Percentiles rank a stretch among this genome's conserved stretches.
phyloP scores from a whole-genome alignment of 1,284 basidiomycete species.

The Schizophyllum commune region DNA sequence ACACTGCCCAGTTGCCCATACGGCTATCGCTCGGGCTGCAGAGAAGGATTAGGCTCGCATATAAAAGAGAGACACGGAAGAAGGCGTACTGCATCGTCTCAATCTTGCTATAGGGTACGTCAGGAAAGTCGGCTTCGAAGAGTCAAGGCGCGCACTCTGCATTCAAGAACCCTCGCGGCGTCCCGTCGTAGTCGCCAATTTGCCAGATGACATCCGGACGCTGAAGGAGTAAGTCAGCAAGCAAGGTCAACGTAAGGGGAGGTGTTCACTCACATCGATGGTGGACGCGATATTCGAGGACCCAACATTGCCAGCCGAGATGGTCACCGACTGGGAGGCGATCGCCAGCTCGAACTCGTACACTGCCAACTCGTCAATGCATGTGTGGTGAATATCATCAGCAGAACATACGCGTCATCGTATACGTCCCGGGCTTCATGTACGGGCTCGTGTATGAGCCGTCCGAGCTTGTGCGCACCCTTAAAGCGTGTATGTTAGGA shows the following conservation, averaged over 20 bases:
- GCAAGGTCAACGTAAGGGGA: no score
- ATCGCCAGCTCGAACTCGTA: conserved; percentile 33
- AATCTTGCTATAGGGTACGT: conserved; percentile 22
- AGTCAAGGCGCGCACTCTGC: conserved; percentile 22
- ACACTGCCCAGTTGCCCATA: conserved; percentile 25
- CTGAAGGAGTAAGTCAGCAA: conserved; percentile 7
- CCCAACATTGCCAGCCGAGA: conserved; percentile 22
- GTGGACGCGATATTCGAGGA: conserved; percentile 25
- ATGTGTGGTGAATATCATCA: not conserved
- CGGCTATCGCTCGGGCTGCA: conserved; percentile 26
- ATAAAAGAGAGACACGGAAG: not conserved
- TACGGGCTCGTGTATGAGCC: conserved; percentile 28
- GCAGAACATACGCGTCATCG: conserved; percentile 25
- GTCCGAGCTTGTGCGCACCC: conserved; percentile 18
- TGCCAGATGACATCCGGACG: conserved; percentile 28
- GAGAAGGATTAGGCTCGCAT: not conserved
- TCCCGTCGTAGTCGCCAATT: conserved; percentile 34
- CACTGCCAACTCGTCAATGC: conserved; percentile 13
- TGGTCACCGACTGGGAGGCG: conserved; percentile 22
- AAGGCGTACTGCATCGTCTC: conserved; percentile 29
- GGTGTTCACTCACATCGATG: no score
- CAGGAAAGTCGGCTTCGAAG: not conserved
- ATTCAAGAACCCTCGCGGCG: conserved; percentile 32
- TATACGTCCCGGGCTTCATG: conserved; percentile 37
- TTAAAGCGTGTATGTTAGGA: not conserved